Evolutionary conservation across 1,284 basidiomycete species (phyloP).

Genomic region (Apiotrichum veenhuisii): DNA sequence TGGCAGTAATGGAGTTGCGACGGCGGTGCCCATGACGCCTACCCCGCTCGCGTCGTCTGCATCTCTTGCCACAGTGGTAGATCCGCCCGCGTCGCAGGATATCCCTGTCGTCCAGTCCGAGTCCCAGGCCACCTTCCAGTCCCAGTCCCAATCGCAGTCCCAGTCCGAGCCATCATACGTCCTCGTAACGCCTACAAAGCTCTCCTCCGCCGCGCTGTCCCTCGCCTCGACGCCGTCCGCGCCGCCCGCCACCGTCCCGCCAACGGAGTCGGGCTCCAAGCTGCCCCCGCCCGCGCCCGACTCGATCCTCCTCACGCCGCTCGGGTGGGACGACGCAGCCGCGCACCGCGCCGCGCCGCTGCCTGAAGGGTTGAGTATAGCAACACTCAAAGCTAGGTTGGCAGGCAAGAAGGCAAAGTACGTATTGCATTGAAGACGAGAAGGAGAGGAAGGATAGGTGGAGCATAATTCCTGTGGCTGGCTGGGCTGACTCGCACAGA

Average conservation of each 20-base stretch:
- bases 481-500: slow-evolving; percentile 20
- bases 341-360: slow-evolving; percentile 50
- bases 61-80: neutral
- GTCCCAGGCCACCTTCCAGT: too few species aligned
- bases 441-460: too few species aligned
- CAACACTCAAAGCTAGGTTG: slow-evolving; percentile 62
- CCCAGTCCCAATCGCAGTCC: too few species aligned
- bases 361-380: slow-evolving; percentile 61
- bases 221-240: slow-evolving; percentile 14
- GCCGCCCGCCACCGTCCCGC: slow-evolving; percentile 12
- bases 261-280: slow-evolving; percentile 10
- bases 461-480: too few species aligned
- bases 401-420: slow-evolving; percentile 78
- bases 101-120: too few species aligned
- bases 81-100: too few species aligned
- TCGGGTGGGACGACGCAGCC: slow-evolving; percentile 21
- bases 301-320: slow-evolving; percentile 9
- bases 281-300: slow-evolving; percentile 13
- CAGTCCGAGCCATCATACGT: neutral
- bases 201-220: neutral
- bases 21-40: neutral
- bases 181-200: slow-evolving; percentile 9
- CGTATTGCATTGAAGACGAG: too few species aligned
- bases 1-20: too few species aligned
- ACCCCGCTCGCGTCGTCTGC: neutral